Base-by-base conservation (phyloP, 495 filamentous ascomycete genomes). In the Margaritispora aquatica region DNA sequence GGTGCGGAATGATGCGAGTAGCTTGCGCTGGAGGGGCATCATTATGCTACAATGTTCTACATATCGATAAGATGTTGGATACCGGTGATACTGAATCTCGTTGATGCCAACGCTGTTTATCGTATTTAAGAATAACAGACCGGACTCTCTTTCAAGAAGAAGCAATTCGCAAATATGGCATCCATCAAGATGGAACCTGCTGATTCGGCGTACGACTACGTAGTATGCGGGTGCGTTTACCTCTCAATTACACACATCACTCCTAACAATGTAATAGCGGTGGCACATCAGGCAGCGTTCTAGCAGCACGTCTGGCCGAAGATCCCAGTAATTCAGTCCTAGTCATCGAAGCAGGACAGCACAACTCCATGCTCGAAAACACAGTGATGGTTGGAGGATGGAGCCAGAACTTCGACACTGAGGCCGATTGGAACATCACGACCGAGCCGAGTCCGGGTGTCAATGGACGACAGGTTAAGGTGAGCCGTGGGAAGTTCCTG, bases 271-370 rank as follows among this genome's bases (percentile, higher is more conserved):
- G 66, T 26, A 21, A 44, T n/a, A 89, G 88, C 59, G 91, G 89
- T 51, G 91, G 91, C 64, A 94, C 91, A 22, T 88, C 90, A 2
- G 91, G 91, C 52, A 87, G 89, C 66, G 89, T 91, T 38, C 83
- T 96, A 62, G 90, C 89, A 48, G 69, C 71, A 11, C 70, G 74
- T 51, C 64, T 76, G 2, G 76, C 73, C 26, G 84, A 84, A 55
- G 70, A 78, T 59, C 64, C 69, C 13, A 49, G 70, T 29, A 65
- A 72, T 4, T 54, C 62, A 1, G 75, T 85, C 4, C 57, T 81
- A 1, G 74, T 84, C 5, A 67, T 86, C 55, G 83, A 86, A 64
- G 80, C 80, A 17, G 83, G 83, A 0, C 70, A 72, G 29, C 73
- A 80, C 64, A 74, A 69, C 21, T 72, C 69, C 34, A 69, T 77